These are phyloP conservation scores for Coniochaeta prunicola DNA, from an alignment of 2,329 filamentous ascomycete genomes.

Conservation along the genomic window DNA sequence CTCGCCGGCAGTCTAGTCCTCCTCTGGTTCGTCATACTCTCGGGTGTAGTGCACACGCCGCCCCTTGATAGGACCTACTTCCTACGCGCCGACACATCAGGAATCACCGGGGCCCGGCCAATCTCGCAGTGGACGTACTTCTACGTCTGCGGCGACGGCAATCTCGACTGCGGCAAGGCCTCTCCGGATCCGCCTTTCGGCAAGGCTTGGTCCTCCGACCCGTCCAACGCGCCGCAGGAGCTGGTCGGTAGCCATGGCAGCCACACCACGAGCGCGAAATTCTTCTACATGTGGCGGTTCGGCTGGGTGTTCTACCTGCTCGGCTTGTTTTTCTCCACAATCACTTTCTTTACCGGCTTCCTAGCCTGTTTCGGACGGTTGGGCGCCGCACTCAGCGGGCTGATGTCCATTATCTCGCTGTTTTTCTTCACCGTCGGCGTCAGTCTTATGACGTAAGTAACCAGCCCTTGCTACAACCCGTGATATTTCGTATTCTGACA, in stretches of 20 bases:
- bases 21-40: slow-evolving; percentile 53
- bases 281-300: slow-evolving; percentile 84
- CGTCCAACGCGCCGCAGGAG: slow-evolving; percentile 32
- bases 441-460: slow-evolving; percentile 66
- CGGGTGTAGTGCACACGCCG: slow-evolving; percentile 38
- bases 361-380: slow-evolving; percentile 65
- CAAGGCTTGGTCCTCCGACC: slow-evolving; percentile 56
- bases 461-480: slow-evolving; percentile 7
- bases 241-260: slow-evolving; percentile 47
- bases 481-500: background rate
- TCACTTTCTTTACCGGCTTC: slow-evolving; percentile 61
- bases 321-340: slow-evolving; percentile 67
- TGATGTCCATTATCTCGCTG: slow-evolving; percentile 52
- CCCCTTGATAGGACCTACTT: slow-evolving; percentile 76
- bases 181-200: slow-evolving; percentile 62
- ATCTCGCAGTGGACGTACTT: slow-evolving; percentile 86
- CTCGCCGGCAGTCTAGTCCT: slow-evolving; percentile 44
- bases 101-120: slow-evolving; percentile 60
- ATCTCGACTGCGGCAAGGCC: slow-evolving; percentile 56
- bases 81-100: slow-evolving; percentile 68
- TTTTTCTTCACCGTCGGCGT: slow-evolving; percentile 63
- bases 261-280: slow-evolving; percentile 49
- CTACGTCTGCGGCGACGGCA: slow-evolving; percentile 63
- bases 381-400: slow-evolving; percentile 58
- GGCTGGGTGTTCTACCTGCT: slow-evolving; percentile 89